Evolutionary conservation across 73 alveolate genomes (phyloP).

Genomic region (Paramecium bursaria): DNA sequence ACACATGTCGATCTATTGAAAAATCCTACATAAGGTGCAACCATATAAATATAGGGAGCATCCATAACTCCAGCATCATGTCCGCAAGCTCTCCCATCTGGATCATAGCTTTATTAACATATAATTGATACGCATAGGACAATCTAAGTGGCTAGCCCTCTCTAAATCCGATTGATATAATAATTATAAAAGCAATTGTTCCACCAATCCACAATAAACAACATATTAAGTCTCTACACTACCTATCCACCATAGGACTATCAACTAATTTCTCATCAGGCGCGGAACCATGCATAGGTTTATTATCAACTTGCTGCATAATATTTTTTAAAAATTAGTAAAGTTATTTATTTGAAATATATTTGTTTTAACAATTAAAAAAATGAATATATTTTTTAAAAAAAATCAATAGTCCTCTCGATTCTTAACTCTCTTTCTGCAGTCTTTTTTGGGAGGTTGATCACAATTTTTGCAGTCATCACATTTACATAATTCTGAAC

Average conservation of each 20-base stretch:
- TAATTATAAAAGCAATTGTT: constrained; percentile 20
- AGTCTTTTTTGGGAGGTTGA: constrained; percentile 62
- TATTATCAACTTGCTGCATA: constrained; percentile 14
- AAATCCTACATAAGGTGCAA: constrained; percentile 46
- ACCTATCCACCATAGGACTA: constrained; percentile 24
- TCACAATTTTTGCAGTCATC: constrained; percentile 89
- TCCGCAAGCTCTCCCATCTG: constrained; percentile 63
- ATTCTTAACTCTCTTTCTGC: constrained; percentile 48
- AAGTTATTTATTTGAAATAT: too few relatives aligned
- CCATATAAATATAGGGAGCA: constrained; percentile 49
- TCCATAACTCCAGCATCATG: constrained; percentile 36
- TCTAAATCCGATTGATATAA: constrained; percentile 43
- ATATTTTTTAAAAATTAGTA: too few relatives aligned
- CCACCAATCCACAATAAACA: constrained; percentile 5
- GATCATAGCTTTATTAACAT: constrained; percentile 23
- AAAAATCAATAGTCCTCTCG: too few relatives aligned
- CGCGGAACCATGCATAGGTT: constrained; percentile 43
- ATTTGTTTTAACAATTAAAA: too few relatives aligned
- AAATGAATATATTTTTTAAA: too few relatives aligned
- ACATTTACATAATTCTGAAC: constrained; percentile 94
- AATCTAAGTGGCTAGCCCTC: constrained; percentile 39
- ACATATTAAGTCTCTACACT: constrained; percentile 9
- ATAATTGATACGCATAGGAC: constrained; percentile 15
- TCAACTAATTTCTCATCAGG: constrained; percentile 36
- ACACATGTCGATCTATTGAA: constrained; percentile 54